phyloP scores from a whole-genome alignment of 371 early-diverging fungal species.

The Amoeboradix gromovi region DNA sequence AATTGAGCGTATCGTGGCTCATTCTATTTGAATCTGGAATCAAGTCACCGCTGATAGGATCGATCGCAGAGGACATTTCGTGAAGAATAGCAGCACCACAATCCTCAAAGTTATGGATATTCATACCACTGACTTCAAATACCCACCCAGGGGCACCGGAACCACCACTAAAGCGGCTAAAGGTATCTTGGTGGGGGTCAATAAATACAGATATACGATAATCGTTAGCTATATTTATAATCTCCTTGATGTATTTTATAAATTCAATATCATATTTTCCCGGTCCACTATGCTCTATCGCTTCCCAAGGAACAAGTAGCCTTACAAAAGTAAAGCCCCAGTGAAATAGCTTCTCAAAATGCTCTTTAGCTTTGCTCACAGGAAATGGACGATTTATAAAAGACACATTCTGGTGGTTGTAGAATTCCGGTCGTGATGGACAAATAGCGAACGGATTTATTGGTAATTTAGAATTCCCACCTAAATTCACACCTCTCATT shows the following conservation, averaged over 20 bases:
- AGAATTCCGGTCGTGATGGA: slow-evolving; percentile 11
- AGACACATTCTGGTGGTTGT: slow-evolving; percentile 17
- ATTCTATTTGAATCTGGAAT: background rate
- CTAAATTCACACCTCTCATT: slow-evolving; percentile 31
- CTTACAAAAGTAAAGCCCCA: slow-evolving; percentile 55
- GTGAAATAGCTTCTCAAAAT: slow-evolving; percentile 29
- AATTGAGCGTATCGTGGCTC: background rate
- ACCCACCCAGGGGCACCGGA: slow-evolving; percentile 72
- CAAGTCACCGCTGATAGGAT: background rate
- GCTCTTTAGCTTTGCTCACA: slow-evolving; percentile 45
- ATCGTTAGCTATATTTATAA: slow-evolving; percentile 26
- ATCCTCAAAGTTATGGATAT: slow-evolving; percentile 23
- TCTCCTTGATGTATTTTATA: slow-evolving; percentile 34
- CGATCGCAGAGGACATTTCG: background rate
- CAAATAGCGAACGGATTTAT: background rate
- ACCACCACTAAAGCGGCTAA: slow-evolving; percentile 31
- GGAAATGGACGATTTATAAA: slow-evolving; percentile 49
- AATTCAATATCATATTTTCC: slow-evolving; percentile 55
- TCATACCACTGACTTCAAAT: slow-evolving; percentile 32
- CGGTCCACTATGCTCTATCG: slow-evolving; percentile 43
- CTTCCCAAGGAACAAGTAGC: slow-evolving; percentile 51
- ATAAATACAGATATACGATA: slow-evolving; percentile 46
- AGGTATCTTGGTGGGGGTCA: slow-evolving; percentile 41
- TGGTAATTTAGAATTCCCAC: slow-evolving; percentile 29
- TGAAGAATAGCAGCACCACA: slow-evolving; percentile 44